Evolutionary conservation across 2,329 filamentous ascomycete species (phyloP).

Genomic region (Neopestalotiopsis sp.): DNA sequence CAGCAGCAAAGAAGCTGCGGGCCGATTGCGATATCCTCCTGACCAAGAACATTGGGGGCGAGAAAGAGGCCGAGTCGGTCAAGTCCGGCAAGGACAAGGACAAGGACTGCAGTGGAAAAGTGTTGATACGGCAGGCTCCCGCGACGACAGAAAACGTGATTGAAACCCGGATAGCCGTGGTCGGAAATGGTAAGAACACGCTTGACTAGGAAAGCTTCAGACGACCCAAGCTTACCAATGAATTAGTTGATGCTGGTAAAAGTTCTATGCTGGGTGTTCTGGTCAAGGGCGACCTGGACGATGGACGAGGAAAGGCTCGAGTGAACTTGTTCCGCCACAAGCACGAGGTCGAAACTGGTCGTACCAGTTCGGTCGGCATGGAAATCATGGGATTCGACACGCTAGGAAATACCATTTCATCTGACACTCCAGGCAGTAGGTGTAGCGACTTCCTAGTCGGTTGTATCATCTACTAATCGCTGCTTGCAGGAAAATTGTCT

Average conservation of each 20-base stretch:
- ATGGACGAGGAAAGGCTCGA: slow-evolving; percentile 89
- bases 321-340: slow-evolving; percentile 98
- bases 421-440: slow-evolving; percentile 81
- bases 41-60: slow-evolving; percentile 87
- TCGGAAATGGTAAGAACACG: slow-evolving; percentile 75
- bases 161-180: slow-evolving; percentile 94
- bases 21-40: slow-evolving; percentile 83
- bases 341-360: slow-evolving; percentile 93
- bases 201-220: not conserved
- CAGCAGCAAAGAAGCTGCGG: slow-evolving; percentile 66
- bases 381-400: slow-evolving; percentile 98
- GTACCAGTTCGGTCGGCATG: slow-evolving; percentile 97
- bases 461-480: not conserved
- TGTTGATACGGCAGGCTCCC: slow-evolving; percentile 80
- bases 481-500: slow-evolving; percentile 65
- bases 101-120: slow-evolving; percentile 80
- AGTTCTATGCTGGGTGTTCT: slow-evolving; percentile 94
- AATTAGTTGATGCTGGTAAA: slow-evolving; percentile 87
- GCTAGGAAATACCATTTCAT: slow-evolving; percentile 79
- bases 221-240: not conserved
- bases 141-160: slow-evolving; percentile 83
- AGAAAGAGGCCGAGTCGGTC: slow-evolving; percentile 70
- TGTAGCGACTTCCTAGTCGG: slow-evolving; percentile 15
- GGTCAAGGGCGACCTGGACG: slow-evolving; percentile 93
- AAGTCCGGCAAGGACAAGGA: slow-evolving; percentile 54